Percentiles rank a stretch among this genome's conserved stretches.
Evolutionary conservation across 1,139 yeast species (phyloP).

Genomic region (Pichia terricola): DNA sequence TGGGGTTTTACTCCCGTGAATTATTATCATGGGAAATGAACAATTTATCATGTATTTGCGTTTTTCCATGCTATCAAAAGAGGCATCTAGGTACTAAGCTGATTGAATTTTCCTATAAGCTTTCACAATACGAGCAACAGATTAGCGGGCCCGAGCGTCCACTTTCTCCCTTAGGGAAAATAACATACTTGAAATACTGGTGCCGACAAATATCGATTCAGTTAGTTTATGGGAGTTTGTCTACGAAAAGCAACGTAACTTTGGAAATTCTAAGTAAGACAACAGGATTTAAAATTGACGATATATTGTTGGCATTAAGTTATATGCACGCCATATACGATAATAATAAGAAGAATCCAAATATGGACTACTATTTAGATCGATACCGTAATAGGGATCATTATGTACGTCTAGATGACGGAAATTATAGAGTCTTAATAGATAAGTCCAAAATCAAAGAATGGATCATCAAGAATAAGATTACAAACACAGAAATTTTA

Average conservation of each 20-base stretch:
- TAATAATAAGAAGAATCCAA: conserved; percentile 17
- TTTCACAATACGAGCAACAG: conserved; percentile 48
- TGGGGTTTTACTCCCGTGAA: conserved; percentile 93
- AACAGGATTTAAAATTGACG: conserved; percentile 68
- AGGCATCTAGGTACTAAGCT: conserved; percentile 67
- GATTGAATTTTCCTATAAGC: conserved; percentile 72
- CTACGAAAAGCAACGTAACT: conserved; percentile 27
- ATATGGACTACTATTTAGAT: conserved; percentile 22
- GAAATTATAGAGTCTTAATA: conserved; percentile 16
- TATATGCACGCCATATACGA: conserved; percentile 44
- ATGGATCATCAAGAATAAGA: conserved; percentile 21
- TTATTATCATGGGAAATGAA: conserved; percentile 73
- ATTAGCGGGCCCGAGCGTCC: conserved; percentile 91
- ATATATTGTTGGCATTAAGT: conserved; percentile 55
- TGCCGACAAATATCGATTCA: conserved; percentile 38
- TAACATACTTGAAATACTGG: conserved; percentile 77
- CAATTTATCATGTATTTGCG: conserved; percentile 82
- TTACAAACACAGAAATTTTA: conserved; percentile 5
- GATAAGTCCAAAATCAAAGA: conserved; percentile 17
- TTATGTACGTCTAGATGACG: conserved; percentile 17
- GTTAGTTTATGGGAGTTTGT: conserved; percentile 31
- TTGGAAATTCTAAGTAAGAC: conserved; percentile 42
- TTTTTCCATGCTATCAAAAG: conserved; percentile 88
- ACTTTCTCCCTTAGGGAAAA: conserved; percentile 68
- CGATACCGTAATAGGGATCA: conserved; percentile 13